Conservation (phyloP, 2,329 filamentous ascomycete genomes). For the Verticillium isaacii region DNA sequence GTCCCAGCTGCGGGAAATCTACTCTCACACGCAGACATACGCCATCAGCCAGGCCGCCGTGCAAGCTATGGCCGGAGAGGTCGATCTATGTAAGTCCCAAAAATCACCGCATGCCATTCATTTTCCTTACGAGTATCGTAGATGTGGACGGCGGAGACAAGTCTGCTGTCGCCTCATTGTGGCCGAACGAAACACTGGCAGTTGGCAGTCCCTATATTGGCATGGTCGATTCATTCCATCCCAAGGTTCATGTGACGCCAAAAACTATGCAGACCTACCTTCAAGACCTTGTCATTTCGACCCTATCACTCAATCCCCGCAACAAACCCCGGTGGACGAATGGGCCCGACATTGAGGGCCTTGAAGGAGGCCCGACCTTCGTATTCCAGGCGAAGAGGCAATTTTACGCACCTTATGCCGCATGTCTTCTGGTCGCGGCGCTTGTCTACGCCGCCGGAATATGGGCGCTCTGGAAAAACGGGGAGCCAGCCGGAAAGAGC, state of each 20-base stretch:
- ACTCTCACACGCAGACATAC: not conserved
- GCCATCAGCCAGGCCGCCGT: not conserved
- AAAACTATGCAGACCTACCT: not conserved
- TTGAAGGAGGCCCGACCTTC: not conserved
- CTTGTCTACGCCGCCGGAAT: not conserved
- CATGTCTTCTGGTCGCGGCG: not conserved
- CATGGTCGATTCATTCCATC: not conserved
- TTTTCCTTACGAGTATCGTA: not conserved
- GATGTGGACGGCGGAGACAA: not conserved
- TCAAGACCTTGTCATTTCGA: not conserved
- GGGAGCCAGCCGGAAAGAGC: not conserved
- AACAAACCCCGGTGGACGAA: not conserved
- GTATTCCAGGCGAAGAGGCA: not conserved
- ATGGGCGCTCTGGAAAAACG: not conserved
- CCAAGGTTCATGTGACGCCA: not conserved
- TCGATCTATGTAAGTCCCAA: not conserved
- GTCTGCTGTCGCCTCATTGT: not conserved
- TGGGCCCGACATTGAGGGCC: not conserved
- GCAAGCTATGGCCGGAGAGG: not conserved
- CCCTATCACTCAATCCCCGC: not conserved
- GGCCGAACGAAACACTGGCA: not conserved
- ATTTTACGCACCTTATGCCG: not conserved
- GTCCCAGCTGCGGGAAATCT: not conserved
- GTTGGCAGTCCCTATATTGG: constrained; percentile 1
- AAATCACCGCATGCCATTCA: not conserved